Evolutionary conservation across 2,329 filamentous ascomycete genomes (phyloP).

Genomic region (Colletotrichum sp.): DNA sequence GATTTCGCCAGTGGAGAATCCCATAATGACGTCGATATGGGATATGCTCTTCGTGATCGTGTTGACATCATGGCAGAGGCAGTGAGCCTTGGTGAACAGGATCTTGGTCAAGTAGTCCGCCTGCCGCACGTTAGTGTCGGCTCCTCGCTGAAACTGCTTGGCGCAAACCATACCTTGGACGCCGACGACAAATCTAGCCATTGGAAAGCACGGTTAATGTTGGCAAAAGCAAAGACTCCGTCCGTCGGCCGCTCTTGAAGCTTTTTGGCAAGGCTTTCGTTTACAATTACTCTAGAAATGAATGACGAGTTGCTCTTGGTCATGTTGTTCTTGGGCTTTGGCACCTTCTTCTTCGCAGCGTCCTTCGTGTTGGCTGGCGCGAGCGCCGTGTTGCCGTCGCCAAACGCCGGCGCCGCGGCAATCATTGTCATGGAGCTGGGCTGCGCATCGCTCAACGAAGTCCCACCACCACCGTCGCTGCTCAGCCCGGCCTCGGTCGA

Average conservation of each 20-base stretch:
- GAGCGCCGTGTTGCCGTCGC: slow-evolving; percentile 82
- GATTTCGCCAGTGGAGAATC: slow-evolving; percentile 94
- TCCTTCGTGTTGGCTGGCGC: slow-evolving; percentile 69
- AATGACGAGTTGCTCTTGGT: slow-evolving; percentile 99
- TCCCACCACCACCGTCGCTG: slow-evolving; percentile 60
- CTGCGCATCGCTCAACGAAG: slow-evolving; percentile 56
- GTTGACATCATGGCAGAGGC: slow-evolving; percentile 93
- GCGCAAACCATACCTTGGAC: slow-evolving; percentile 7
- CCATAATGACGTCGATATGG: slow-evolving; percentile 92
- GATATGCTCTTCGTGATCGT: slow-evolving; percentile 75
- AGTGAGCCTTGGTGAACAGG: slow-evolving; percentile 94
- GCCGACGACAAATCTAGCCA: slow-evolving; percentile 82
- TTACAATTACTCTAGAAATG: slow-evolving; percentile 92
- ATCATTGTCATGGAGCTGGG: slow-evolving; percentile 43
- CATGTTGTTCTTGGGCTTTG: slow-evolving; percentile 96
- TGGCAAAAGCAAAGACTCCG: slow-evolving; percentile 89
- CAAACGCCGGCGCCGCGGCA: slow-evolving; percentile 72
- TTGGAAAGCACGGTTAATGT: slow-evolving; percentile 93
- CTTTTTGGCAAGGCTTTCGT: slow-evolving; percentile 80
- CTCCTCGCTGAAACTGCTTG: slow-evolving; percentile 18
- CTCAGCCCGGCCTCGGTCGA: slow-evolving; percentile 65
- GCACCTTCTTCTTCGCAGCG: slow-evolving; percentile 70
- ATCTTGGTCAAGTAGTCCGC: slow-evolving; percentile 95
- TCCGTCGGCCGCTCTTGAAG: slow-evolving; percentile 78
- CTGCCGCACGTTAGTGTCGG: slow-evolving; percentile 41